These are phyloP conservation scores for Begonia peltatifolia DNA, from an alignment of 306 rosid genomes.

Conservation along the genomic window DNA sequence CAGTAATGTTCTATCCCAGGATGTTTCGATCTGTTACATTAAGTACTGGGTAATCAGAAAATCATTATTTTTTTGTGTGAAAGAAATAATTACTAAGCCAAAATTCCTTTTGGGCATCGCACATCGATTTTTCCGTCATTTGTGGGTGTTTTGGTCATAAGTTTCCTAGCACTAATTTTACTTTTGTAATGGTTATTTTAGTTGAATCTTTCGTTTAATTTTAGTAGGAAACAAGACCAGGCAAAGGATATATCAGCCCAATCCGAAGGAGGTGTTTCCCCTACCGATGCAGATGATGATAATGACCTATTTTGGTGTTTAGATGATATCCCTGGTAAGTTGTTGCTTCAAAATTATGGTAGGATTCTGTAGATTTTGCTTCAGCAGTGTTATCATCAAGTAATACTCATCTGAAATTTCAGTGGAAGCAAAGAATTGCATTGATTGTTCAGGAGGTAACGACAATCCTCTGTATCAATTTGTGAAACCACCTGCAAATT, in stretches of 20 bases:
- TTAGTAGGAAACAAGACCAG: constrained; percentile 61
- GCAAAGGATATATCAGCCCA: constrained; percentile 40
- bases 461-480: constrained; percentile 41
- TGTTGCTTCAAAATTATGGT: constrained; percentile 3
- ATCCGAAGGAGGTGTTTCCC: constrained; percentile 34
- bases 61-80: too few relatives aligned
- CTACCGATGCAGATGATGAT: constrained; percentile 37
- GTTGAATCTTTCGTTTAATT: background rate
- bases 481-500: constrained; percentile 79
- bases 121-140: too few relatives aligned
- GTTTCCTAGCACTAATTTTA: background rate
- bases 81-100: too few relatives aligned
- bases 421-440: constrained; percentile 66
- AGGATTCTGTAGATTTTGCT: constrained; percentile 5
- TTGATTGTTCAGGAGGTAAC: constrained; percentile 36
- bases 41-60: too few relatives aligned
- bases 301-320: constrained; percentile 63
- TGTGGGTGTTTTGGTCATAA: too few relatives aligned
- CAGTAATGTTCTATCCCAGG: too few relatives aligned
- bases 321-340: constrained; percentile 73
- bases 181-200: background rate
- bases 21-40: too few relatives aligned
- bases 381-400: constrained; percentile 7
- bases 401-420: constrained; percentile 17
- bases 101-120: too few relatives aligned